Conservation (phyloP, 768 basidiomycete species). For the Pleurotus ostreatus region DNA sequence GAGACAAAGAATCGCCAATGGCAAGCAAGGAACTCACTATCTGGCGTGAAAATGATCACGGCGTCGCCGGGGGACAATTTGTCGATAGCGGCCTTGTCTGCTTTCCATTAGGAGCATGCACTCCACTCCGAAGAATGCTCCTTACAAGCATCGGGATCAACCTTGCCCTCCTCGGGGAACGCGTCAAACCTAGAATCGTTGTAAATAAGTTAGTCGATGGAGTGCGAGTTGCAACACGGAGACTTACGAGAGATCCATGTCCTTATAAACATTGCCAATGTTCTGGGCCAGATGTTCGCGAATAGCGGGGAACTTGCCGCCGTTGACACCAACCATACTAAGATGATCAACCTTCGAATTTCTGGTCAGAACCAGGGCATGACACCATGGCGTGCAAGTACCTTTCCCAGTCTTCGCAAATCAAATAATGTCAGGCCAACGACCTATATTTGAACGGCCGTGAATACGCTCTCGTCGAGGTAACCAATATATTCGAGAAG, state of each 20-base stretch:
- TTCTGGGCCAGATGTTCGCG: constrained; percentile 77
- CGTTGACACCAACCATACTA: constrained; percentile 88
- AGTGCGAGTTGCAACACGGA: neutral
- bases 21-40: constrained; percentile 50
- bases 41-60: constrained; percentile 92
- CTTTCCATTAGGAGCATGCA: neutral
- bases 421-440: constrained; percentile 90
- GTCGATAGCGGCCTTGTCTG: constrained; percentile 82
- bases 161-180: constrained; percentile 66
- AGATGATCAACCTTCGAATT: constrained; percentile 57
- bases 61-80: constrained; percentile 77
- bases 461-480: constrained; percentile 12
- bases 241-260: constrained; percentile 77
- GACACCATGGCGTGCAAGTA: constrained; percentile 9
- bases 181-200: constrained; percentile 57
- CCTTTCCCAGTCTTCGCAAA: constrained; percentile 81
- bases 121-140: constrained; percentile 2
- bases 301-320: constrained; percentile 84
- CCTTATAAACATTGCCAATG: constrained; percentile 80
- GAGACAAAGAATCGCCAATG: neutral
- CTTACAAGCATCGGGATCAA: constrained; percentile 83
- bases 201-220: neutral
- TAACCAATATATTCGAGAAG: neutral
- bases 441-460: constrained; percentile 44
- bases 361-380: neutral